phyloP scores from a whole-genome alignment of 2,329 filamentous ascomycete genomes.

The Clonostachys rosea region DNA sequence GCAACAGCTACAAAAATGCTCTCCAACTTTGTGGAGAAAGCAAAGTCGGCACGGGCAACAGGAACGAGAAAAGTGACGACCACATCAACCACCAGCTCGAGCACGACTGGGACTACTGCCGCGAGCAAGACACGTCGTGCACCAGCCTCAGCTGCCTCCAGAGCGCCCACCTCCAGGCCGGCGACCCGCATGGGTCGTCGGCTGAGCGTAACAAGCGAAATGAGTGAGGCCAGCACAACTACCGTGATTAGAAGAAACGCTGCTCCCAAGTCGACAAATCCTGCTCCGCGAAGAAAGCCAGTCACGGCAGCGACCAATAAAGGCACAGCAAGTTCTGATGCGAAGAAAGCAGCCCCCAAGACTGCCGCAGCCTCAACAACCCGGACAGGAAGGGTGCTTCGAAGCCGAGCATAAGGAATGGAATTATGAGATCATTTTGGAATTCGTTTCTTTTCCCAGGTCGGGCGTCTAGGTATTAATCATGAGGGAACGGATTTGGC shows the following conservation, averaged over 20 bases:
- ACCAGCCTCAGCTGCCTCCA: constrained; percentile 28
- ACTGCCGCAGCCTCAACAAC: constrained; percentile 29
- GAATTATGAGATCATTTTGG: neutral
- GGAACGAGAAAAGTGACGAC: constrained; percentile 39
- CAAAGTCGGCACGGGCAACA: constrained; percentile 49
- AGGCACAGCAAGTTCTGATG: constrained; percentile 38
- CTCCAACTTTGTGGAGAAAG: constrained; percentile 55
- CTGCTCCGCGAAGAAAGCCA: constrained; percentile 43
- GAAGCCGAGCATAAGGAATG: constrained; percentile 38
- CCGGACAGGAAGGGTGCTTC: constrained; percentile 47
- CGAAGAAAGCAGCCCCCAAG: constrained; percentile 44
- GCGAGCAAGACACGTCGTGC: constrained; percentile 23
- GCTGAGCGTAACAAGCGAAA: constrained; percentile 56
- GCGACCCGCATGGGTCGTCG: constrained; percentile 45
- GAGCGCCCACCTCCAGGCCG: constrained; percentile 24
- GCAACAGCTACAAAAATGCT: constrained; percentile 38
- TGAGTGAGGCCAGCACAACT: constrained; percentile 58
- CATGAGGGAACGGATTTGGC: neutral
- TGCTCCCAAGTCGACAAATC: constrained; percentile 24
- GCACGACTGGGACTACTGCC: constrained; percentile 25
- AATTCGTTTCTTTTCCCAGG: neutral
- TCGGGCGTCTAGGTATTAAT: neutral
- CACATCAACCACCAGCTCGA: constrained; percentile 36
- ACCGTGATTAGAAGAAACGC: constrained; percentile 57
- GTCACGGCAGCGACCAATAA: constrained; percentile 47